These are phyloP conservation scores for Ganoderma leucocontextum DNA, from an alignment of 1,284 basidiomycete species.

Conservation along the genomic window DNA sequence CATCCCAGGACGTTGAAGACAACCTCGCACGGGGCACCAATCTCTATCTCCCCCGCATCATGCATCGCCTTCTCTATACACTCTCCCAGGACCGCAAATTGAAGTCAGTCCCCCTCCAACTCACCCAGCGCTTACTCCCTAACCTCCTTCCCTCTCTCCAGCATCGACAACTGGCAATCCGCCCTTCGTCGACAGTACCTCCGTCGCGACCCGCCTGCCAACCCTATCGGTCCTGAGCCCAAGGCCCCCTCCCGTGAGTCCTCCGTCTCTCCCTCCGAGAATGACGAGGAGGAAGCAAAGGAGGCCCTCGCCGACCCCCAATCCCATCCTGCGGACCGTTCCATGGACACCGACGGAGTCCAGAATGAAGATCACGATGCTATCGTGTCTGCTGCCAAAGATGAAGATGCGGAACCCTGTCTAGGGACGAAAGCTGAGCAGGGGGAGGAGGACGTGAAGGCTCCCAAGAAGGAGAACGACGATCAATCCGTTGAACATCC, in stretches of 20 bases:
- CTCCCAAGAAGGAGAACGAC: slow-evolving; percentile 24
- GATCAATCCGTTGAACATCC: slow-evolving; percentile 3
- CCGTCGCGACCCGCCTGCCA: slow-evolving; percentile 71
- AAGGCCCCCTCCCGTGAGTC: slow-evolving; percentile 35
- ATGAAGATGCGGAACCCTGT: not conserved
- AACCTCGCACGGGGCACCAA: slow-evolving; percentile 71
- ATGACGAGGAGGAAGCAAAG: slow-evolving; percentile 12
- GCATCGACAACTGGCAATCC: slow-evolving; percentile 79
- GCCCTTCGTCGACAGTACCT: slow-evolving; percentile 75
- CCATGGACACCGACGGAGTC: slow-evolving; percentile 3
- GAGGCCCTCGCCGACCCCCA: slow-evolving; percentile 14
- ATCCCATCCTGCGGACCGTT: slow-evolving; percentile 6
- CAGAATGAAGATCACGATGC: not conserved
- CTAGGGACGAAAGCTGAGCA: not conserved
- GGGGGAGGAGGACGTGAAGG: slow-evolving; percentile 20
- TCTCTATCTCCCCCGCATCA: slow-evolving; percentile 71
- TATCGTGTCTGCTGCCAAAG: not conserved
- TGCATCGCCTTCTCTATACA: slow-evolving; percentile 74
- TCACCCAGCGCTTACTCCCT: slow-evolving; percentile 26
- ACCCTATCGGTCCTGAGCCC: slow-evolving; percentile 72
- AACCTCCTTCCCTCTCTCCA: slow-evolving; percentile 41
- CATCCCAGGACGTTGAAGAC: slow-evolving; percentile 74
- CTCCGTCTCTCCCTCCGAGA: slow-evolving; percentile 36
- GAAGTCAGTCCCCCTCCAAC: slow-evolving; percentile 57
- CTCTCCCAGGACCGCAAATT: slow-evolving; percentile 85